Evolutionary conservation across 176 grass and related monocot genomes (phyloP).

Genomic region (Triticum monococcum): DNA sequence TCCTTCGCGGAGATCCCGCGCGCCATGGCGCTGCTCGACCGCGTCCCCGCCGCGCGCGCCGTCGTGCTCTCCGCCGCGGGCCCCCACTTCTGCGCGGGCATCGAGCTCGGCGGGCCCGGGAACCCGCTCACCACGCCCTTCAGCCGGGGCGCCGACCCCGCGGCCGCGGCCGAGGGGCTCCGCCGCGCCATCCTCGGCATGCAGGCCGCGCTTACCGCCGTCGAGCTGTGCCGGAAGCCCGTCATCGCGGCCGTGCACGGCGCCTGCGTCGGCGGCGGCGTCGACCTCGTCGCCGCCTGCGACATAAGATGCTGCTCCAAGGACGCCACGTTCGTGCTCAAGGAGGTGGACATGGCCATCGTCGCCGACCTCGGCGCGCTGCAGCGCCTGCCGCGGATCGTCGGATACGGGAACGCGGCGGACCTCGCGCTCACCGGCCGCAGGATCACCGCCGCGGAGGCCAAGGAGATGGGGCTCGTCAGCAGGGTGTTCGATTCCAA

Average conservation of each 20-base stretch:
- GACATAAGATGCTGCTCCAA: constrained; percentile 72
- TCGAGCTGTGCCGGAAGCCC: constrained; percentile 77
- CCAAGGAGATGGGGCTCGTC: constrained; percentile 76
- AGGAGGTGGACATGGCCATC: constrained; percentile 91
- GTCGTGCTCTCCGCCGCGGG: constrained; percentile 59
- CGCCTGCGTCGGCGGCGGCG: constrained; percentile 70
- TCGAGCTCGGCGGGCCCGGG: constrained; percentile 58
- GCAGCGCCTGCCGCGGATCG: constrained; percentile 60
- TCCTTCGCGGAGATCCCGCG: constrained; percentile 81
- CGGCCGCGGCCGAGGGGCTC: constrained; percentile 37
- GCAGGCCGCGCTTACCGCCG: constrained; percentile 54
- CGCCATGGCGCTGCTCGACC: constrained; percentile 73
- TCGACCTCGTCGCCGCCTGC: constrained; percentile 64
- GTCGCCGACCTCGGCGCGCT: constrained; percentile 78
- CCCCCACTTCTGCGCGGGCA: constrained; percentile 79
- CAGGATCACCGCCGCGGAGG: constrained; percentile 63
- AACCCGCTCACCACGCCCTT: constrained; percentile 20
- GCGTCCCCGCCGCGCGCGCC: constrained; percentile 56
- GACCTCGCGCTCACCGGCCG: constrained; percentile 74
- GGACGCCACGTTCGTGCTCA: constrained; percentile 71
- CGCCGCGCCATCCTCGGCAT: constrained; percentile 57
- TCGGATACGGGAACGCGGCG: constrained; percentile 63
- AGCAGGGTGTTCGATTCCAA: constrained; percentile 67
- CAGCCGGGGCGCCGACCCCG: constrained; percentile 27
- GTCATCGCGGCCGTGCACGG: constrained; percentile 76